Evolutionary conservation across 2,329 filamentous ascomycete genomes (phyloP), one percentile per base, ranked within the genome.

Genomic region (Claviceps sp.): DNA sequence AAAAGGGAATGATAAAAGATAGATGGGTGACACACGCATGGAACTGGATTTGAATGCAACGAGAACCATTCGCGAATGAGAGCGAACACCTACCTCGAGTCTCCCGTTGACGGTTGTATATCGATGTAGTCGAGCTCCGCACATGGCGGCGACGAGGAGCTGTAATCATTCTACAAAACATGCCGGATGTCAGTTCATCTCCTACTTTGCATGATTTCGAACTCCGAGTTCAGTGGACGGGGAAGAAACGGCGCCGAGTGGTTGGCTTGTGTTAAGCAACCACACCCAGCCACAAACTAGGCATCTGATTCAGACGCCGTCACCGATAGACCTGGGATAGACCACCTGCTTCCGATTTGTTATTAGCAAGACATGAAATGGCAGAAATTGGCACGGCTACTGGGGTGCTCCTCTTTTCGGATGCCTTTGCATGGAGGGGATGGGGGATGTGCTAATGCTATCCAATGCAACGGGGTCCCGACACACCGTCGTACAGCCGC

Each of bases 41-140:
- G 45, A 41, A 54, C 47, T 52, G 34, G 48, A 22, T 34, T 14
- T 45, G 45, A 52, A 49, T 50, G 51, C 49, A 54, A 55, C 51
- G 53, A 55, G 51, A 53, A 57, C 40, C 18, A 41, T 51, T 54
- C 54, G 50, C 52, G 54, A 61, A 63, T 57, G 52, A 52, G 30
- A 60, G 52, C 30, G 52, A 53, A 47, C 46, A 74, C 76, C 63
- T 65, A 79, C 76, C 76, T 75, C 69, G 78, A 76, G 62, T 79
- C 76, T 72, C 63, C 65, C 37, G 69, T 62, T 59, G 72, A 69
- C 50, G 71, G 65, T 51, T 70, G 71, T 60, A 78, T 70, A 51
- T 76, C 73, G 62, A 78, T 70, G 62, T 77, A 79, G 59, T 77
- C 74, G 63, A 78, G 68, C 64, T 72, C 74, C 60, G 63, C 54